These are phyloP conservation scores for Ogataea degrootiae DNA, from an alignment of 805 yeast genomes.

Conservation along the genomic window DNA sequence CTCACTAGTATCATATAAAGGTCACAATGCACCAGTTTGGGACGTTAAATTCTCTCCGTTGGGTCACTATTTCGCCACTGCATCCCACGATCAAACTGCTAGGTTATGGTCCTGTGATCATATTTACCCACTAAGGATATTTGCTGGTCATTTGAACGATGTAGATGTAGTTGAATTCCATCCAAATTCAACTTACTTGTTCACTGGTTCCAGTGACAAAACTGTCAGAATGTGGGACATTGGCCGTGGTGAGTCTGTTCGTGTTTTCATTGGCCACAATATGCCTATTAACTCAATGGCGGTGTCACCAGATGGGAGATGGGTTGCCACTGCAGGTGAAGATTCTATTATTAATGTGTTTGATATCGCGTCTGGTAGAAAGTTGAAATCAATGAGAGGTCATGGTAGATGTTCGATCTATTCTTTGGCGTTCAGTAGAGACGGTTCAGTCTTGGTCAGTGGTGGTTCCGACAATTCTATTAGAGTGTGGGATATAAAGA, in stretches of 20 bases:
- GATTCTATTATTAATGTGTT: conserved; percentile 85
- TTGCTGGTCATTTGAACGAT: conserved; percentile 96
- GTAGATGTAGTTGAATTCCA: conserved; percentile 94
- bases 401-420: conserved; percentile 86
- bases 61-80: conserved; percentile 98
- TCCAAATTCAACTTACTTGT: conserved; percentile 90
- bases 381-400: conserved; percentile 88
- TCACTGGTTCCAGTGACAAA: conserved; percentile 94
- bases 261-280: conserved; percentile 89
- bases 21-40: conserved; percentile 97
- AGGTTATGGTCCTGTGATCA: conserved; percentile 98
- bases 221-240: conserved; percentile 99
- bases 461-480: conserved; percentile 92
- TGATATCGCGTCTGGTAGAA: conserved; percentile 91
- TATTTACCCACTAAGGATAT: conserved; percentile 89
- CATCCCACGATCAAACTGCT: conserved; percentile 96
- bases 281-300: conserved; percentile 84
- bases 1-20: conserved; percentile 88
- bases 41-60: conserved; percentile 91
- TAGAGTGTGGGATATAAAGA: conserved; percentile 92
- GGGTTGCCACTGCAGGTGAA: conserved; percentile 94
- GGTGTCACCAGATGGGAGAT: conserved; percentile 94
- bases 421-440: conserved; percentile 78
- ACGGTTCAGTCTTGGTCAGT: conserved; percentile 84
- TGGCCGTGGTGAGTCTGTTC: conserved; percentile 78